Percentiles rank a stretch among this genome's conserved stretches.
Conservation (phyloP, 2,329 filamentous ascomycete species). For the Neofusicoccum laricinum region DNA sequence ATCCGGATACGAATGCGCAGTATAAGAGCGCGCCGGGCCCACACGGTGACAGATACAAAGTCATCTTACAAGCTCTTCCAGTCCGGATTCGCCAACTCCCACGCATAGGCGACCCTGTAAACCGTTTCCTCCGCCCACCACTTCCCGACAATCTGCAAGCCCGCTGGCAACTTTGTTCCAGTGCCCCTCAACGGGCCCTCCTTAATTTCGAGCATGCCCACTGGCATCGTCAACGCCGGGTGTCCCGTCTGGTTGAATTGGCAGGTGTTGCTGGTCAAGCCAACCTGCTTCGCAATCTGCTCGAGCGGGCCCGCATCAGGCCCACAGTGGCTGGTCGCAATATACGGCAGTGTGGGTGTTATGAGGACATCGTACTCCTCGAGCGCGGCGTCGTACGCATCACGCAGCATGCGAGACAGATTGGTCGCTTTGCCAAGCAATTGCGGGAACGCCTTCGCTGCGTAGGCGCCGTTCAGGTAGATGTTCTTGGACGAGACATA, state of each 20-base stretch:
- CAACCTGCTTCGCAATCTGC: slow-evolving; percentile 52
- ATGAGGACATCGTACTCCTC: slow-evolving; percentile 45
- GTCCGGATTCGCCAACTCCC: slow-evolving; percentile 35
- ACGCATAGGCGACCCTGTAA: slow-evolving; percentile 45
- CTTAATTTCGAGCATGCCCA: slow-evolving; percentile 45
- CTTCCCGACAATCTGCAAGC: slow-evolving; percentile 55
- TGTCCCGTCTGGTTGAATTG: slow-evolving; percentile 58
- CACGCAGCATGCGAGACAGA: slow-evolving; percentile 45
- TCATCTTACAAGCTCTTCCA: neutral
- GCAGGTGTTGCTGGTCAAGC: slow-evolving; percentile 55
- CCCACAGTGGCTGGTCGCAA: slow-evolving; percentile 44
- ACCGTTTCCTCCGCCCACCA: slow-evolving; percentile 51
- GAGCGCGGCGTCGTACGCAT: slow-evolving; percentile 45
- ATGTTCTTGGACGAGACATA: slow-evolving; percentile 56
- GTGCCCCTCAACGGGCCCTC: slow-evolving; percentile 18
- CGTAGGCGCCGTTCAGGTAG: slow-evolving; percentile 52
- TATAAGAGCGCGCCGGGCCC: no score
- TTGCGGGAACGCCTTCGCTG: slow-evolving; percentile 43
- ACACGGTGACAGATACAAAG: neutral
- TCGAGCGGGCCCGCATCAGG: slow-evolving; percentile 41
- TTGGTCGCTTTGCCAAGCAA: slow-evolving; percentile 52
- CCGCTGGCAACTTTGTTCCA: slow-evolving; percentile 45
- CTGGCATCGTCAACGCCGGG: slow-evolving; percentile 53
- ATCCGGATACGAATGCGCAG: no score
- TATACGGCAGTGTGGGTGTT: slow-evolving; percentile 50